phyloP scores from a whole-genome alignment of 2,329 filamentous ascomycete species.

The Aphanoascus verrucosus region DNA sequence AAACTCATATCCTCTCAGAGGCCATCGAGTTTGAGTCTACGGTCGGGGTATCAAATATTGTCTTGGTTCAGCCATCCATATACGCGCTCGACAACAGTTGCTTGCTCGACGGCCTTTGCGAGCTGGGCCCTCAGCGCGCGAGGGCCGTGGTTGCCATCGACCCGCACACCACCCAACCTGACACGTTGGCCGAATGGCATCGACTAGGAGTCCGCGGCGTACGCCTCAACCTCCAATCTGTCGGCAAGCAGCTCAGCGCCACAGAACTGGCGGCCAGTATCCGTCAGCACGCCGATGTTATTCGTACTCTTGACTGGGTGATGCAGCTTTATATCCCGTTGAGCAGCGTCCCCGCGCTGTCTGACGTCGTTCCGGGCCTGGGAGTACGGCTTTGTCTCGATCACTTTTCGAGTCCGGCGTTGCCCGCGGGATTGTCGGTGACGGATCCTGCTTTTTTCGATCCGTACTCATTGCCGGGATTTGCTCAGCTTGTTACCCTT shows the following conservation, averaged over 20 bases:
- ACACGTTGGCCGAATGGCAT: constrained; percentile 45
- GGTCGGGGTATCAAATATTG: constrained; percentile 45
- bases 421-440: constrained; percentile 21
- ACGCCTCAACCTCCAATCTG: constrained; percentile 49
- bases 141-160: constrained; percentile 50
- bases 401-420: constrained; percentile 46
- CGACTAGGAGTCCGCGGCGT: constrained; percentile 48
- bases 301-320: constrained; percentile 45
- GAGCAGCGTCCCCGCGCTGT: constrained; percentile 40
- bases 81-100: constrained; percentile 53
- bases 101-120: constrained; percentile 44
- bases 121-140: constrained; percentile 41
- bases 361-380: constrained; percentile 40
- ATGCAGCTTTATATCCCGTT: constrained; percentile 50
- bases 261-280: constrained; percentile 37
- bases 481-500: constrained; percentile 40
- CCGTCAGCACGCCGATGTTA: constrained; percentile 40
- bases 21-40: constrained; percentile 43
- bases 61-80: constrained; percentile 52
- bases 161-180: constrained; percentile 30
- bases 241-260: constrained; percentile 34
- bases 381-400: constrained; percentile 48
- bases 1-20: constrained; percentile 40
- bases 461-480: constrained; percentile 42
- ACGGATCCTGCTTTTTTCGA: constrained; percentile 21